Conservation (phyloP, 768 basidiomycete species). For the Tephrocybe sp. region DNA sequence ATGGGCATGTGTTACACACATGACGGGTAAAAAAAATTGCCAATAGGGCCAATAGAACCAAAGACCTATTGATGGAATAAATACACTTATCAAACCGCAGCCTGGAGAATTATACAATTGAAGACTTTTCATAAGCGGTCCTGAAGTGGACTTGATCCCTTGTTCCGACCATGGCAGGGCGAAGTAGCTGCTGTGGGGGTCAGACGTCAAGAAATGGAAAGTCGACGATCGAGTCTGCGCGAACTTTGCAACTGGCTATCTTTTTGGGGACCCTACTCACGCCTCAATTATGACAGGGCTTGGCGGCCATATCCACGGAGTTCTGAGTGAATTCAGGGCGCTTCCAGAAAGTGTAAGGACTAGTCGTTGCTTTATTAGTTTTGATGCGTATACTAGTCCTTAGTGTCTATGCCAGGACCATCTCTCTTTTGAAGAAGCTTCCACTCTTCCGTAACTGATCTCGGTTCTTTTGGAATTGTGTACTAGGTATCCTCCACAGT, state of each 20-base stretch:
- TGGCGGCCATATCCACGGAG: conserved; percentile 49
- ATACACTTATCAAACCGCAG: too few relatives aligned
- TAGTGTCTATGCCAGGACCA: conserved; percentile 56
- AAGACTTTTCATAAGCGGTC: conserved; percentile 5
- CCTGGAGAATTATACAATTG: too few relatives aligned
- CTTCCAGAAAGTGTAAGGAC: conserved; percentile 42
- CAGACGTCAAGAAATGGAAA: conserved; percentile 47
- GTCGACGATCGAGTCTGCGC: conserved; percentile 55
- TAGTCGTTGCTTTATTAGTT: too few relatives aligned
- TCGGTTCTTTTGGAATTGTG: neutral
- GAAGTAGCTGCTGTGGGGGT: conserved; percentile 48
- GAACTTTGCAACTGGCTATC: too few relatives aligned
- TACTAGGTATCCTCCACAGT: conserved; percentile 22
- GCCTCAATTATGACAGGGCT: conserved; percentile 36
- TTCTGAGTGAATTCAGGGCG: conserved; percentile 18
- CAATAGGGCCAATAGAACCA: too few relatives aligned
- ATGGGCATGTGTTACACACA: too few relatives aligned
- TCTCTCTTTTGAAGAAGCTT: conserved; percentile 62
- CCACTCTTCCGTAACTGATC: conserved; percentile 53
- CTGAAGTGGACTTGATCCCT: conserved; percentile 28
- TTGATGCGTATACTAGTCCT: conserved; percentile 28
- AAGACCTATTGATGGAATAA: too few relatives aligned
- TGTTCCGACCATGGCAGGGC: too few relatives aligned
- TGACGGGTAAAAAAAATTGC: too few relatives aligned
- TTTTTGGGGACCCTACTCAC: conserved; percentile 38